Base-by-base conservation (phyloP, 345 rosid species). In the Geranium brycei region DNA sequence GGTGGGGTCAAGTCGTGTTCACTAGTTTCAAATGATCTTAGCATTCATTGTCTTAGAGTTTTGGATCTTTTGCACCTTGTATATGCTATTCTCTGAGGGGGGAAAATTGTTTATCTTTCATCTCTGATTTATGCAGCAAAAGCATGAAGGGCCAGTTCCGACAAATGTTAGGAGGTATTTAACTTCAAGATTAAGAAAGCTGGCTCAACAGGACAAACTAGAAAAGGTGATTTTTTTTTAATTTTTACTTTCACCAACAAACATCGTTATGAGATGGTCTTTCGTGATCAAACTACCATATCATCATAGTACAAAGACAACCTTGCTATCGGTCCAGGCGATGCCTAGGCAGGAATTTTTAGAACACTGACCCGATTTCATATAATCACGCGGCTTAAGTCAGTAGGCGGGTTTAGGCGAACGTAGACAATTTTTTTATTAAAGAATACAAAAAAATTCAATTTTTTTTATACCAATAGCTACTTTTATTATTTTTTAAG, bases 191-290 rank as follows among this genome's bases (percentile, higher is more conserved):
- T 73, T 89, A 81, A 85, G 90, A 79, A 84, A 92, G 75, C 82
- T 91, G 72, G 91, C 84, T 71, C 68, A 64, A n/a, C 85, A 79
- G 78, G 88, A 80, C 13, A 91, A 87, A 79, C 87, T 91, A 61
- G 83, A 80, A 70, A 87, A 85, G 96, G 92, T 91, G 66, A 68
- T 66, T 67, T 8, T 57, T 51, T n/a, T n/a, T n/a, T n/a, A n/a
- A n/a, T n/a, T n/a, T n/a, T 31, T 19, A 16, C 31, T 47, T 64
- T 63, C 61, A 18, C 31, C 14, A 7, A 31, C 32, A 10, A 23
- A 41, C 17, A 31, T 16, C 28, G 32, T 57, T 58, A 62, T 17
- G 7, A 67, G 19, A 38, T 63, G 61, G 47, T 23, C 32, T 68
- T 60, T 55, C 18, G 23, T 51, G 8, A 60, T 58, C 3, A 38